Percentiles rank a stretch among this genome's conserved stretches.
phyloP scores from a whole-genome alignment of 345 rosid species.

The Microcos paniculata region DNA sequence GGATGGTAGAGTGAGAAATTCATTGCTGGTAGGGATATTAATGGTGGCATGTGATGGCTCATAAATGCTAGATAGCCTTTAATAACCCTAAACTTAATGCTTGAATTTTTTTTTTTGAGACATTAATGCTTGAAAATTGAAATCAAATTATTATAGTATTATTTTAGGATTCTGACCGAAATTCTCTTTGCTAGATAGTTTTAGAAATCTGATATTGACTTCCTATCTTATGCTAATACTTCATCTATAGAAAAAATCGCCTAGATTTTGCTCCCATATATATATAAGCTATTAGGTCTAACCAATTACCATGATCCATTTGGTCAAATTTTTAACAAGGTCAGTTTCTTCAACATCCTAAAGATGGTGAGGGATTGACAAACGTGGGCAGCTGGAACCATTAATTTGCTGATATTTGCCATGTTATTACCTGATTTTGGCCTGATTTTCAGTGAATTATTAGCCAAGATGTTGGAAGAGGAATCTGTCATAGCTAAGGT shows the following conservation, averaged over 20 bases:
- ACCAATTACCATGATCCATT: background rate
- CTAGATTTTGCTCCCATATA: background rate
- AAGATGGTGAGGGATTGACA: background rate
- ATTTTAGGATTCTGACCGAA: constrained; percentile 9
- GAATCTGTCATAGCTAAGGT: background rate
- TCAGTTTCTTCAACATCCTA: background rate
- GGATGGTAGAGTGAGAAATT: constrained; percentile 26
- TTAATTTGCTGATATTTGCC: background rate
- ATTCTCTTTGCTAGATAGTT: constrained; percentile 2
- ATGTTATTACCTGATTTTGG: background rate
- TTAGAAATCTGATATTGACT: constrained; percentile 7
- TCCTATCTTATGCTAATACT: background rate
- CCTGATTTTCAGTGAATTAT: background rate
- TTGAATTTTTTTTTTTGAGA: no score
- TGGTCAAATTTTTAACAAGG: background rate
- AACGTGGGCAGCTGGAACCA: background rate
- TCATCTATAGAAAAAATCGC: background rate
- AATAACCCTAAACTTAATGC: background rate
- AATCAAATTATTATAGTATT: background rate
- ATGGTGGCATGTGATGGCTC: constrained; percentile 59
- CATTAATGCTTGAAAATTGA: background rate
- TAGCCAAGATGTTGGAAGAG: background rate
- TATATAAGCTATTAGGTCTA: background rate
- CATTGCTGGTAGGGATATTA: constrained; percentile 32
- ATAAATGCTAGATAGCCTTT: constrained; percentile 49